Evolutionary conservation across 805 yeast species (phyloP), one percentile per base, ranked within the genome.

Genomic region (Cyberlindnera mycetangii): DNA sequence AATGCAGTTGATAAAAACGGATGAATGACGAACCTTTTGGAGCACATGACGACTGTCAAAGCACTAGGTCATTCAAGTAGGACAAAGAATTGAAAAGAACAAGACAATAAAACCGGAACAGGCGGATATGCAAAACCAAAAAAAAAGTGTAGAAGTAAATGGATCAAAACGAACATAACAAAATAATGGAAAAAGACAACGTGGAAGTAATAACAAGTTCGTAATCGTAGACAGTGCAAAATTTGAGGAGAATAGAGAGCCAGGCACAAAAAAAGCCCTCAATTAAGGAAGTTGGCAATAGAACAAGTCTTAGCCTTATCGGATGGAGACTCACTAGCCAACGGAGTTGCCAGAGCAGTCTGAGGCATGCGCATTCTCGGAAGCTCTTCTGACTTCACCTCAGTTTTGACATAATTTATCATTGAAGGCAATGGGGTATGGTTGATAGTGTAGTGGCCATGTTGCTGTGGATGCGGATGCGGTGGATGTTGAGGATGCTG

Each of bases 401-500:
- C 16, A 16, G 25, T 20, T 17, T 33, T 16, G 25, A 10, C 37
- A 14, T 33, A 33, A 11, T 17, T 33, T 17, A 20, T 19, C 37
- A 33, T 32, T 8, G 15, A 20, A 20, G 37, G 37, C 11, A 33
- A 20, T 24, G 44, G 25, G 19, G 21, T 36, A 28, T 11, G 35
- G 18, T 32, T 32, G 5, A 32, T 17, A 7, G 22, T 32, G 35
- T 32, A 12, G 27, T 31, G 41, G 14, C 21, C 17, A 20, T 37
- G 38, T 10, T 18, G 24, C 5, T 14, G n/a, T 33, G 37, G 35
- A 17, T n/a, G 37, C 14, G 24, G 37, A n/a, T 30, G 35, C 9
- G 24, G 42, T 19, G 30, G 47, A 7, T 42, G 44, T 8, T 16
- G 45, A 12, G 50, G 49, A 20, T 50, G 54, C 28, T 45, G 38